phyloP scores from a whole-genome alignment of 345 rosid genomes.

The Aquilaria sinensis region DNA sequence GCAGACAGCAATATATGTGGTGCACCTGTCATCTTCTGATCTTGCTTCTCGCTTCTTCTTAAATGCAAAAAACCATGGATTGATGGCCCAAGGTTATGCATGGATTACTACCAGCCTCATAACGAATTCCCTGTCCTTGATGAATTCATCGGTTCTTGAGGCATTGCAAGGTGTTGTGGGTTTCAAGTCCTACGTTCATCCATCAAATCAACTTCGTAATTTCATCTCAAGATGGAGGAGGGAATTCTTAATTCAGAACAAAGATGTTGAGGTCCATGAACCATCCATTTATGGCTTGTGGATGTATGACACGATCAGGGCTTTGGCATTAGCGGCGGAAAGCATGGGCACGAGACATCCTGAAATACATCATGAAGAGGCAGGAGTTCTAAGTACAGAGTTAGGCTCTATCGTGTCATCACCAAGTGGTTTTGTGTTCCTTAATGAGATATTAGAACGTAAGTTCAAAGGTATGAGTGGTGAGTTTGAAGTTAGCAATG shows the following conservation, averaged over 20 bases:
- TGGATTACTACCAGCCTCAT: constrained; percentile 28
- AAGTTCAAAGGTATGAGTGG: constrained; percentile 28
- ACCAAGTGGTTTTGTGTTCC: constrained; percentile 2
- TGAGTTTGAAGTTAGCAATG: constrained; percentile 14
- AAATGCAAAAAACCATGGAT: constrained; percentile 16
- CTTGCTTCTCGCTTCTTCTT: constrained; percentile 17
- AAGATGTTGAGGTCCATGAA: background rate
- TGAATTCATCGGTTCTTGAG: background rate
- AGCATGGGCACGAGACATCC: background rate
- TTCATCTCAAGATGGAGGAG: constrained; percentile 27
- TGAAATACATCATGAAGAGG: too few species aligned
- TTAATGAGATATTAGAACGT: too few species aligned
- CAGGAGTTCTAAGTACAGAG: background rate
- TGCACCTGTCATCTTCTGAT: constrained; percentile 18
- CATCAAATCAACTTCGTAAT: constrained; percentile 21
- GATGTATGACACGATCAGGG: constrained; percentile 29
- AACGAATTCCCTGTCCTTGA: constrained; percentile 4
- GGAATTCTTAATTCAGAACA: background rate
- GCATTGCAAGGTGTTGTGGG: constrained; percentile 41
- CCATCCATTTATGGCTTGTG: constrained; percentile 19
- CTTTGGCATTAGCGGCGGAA: constrained; percentile 23
- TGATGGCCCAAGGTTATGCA: constrained; percentile 31
- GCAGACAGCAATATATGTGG: constrained; percentile 14
- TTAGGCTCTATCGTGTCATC: background rate
- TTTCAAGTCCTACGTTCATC: constrained; percentile 25